Base-by-base conservation (phyloP, 2,329 filamentous ascomycete genomes). In the Xylariaceae sp. region DNA sequence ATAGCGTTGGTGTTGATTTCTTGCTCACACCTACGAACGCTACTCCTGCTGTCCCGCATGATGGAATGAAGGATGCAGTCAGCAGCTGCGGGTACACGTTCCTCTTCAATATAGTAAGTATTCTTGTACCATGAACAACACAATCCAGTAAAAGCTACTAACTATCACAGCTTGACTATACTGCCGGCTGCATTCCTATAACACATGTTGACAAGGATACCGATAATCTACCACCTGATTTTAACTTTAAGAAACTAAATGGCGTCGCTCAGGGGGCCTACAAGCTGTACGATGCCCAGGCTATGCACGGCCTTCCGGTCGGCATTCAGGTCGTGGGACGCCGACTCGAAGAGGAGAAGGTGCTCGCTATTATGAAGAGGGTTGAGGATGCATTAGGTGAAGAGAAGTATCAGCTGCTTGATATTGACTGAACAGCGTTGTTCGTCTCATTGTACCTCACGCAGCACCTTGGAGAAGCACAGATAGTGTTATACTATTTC, bases 31-130 rank as follows among this genome's bases (percentile, higher is more conserved):
- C 89, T n/a, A 91, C 87, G 0, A 96, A 97, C 70, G 91, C 92
- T 0, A 96, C 91, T 0, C 92, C 92, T 1, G 92, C 92, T 0
- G 83, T 96, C 3, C 92, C 92, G 1, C 92, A 96, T 68, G 84
- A 86, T 40, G 92, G 85, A 0, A 97, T 96, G 91, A 83, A 84
- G 61, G 86, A 93, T 64, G 91, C 91, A 2, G 85, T 94, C 37
- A 89, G 88, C 58, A 91, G 87, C 61, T 97, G 92, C 65, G 92
- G 91, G 1, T 97, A 97, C 68, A 97, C 92, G 0, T 96, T 97
- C 69, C 73, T 96, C 50, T 97, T 94, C 76, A 97, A 97, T 65
- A 61, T 97, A 66, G 87, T 89, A 75, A 72, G 83, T 21, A n/a
- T 27, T 24, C 9, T 15, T 29, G 52, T 42, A 56, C 11, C 15